Evolutionary conservation across 768 basidiomycete species (phyloP).

Genomic region (Xerocomus potaroensis): DNA sequence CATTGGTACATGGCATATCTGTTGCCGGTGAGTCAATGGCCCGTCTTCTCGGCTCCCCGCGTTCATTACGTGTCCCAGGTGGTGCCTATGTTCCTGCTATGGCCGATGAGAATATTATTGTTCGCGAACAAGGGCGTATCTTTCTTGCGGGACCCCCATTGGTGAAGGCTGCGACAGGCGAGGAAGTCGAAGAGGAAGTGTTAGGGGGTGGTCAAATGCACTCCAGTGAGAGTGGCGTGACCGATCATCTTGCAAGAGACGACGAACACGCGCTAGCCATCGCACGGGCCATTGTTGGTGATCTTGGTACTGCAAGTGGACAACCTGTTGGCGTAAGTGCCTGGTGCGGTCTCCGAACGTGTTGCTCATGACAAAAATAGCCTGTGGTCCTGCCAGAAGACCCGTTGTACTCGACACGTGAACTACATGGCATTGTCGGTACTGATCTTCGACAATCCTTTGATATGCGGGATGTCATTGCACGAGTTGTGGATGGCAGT

Average conservation of each 20-base stretch:
- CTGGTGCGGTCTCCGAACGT: background rate
- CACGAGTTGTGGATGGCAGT: slow-evolving; percentile 87
- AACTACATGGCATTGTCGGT: slow-evolving; percentile 89
- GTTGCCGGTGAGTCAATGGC: slow-evolving; percentile 59
- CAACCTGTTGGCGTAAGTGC: slow-evolving; percentile 44
- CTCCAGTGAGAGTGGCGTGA: slow-evolving; percentile 86
- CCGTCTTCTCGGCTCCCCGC: slow-evolving; percentile 1
- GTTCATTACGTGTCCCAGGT: slow-evolving; percentile 37
- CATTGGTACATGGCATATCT: slow-evolving; percentile 90
- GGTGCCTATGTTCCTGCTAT: slow-evolving; percentile 96
- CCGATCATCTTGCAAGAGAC: slow-evolving; percentile 80
- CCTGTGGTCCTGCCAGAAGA: slow-evolving; percentile 58
- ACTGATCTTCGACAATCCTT: slow-evolving; percentile 85
- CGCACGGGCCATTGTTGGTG: slow-evolving; percentile 71
- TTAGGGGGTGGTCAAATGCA: slow-evolving; percentile 91
- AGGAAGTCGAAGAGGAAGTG: slow-evolving; percentile 88
- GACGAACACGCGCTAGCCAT: slow-evolving; percentile 84
- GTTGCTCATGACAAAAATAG: slow-evolving; percentile 32
- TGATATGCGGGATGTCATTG: slow-evolving; percentile 93
- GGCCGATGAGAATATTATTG: slow-evolving; percentile 92
- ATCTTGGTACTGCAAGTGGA: slow-evolving; percentile 64
- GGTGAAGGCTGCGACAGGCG: slow-evolving; percentile 92
- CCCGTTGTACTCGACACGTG: slow-evolving; percentile 74
- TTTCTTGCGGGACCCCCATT: slow-evolving; percentile 94
- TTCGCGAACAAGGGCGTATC: slow-evolving; percentile 86